Evolutionary conservation across 495 filamentous ascomycete genomes (phyloP), one percentile per base, ranked within the genome.

Genomic region (Staphylotrichum longicolle): DNA sequence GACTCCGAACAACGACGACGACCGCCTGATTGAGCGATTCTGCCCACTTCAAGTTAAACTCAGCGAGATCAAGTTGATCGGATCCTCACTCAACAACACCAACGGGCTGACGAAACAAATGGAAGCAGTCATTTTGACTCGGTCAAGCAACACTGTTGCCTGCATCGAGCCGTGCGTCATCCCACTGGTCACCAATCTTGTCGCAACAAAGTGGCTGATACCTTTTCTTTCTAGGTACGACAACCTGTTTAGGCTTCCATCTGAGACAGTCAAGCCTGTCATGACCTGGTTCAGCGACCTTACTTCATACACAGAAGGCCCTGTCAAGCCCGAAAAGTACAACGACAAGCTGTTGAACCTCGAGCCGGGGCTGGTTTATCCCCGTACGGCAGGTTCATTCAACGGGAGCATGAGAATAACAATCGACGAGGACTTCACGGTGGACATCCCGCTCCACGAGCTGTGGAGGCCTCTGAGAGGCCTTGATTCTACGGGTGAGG

Each of bases 291-390:
- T 63, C 32, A 48, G 20, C 10, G 14, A 51, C 7, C 27, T 27
- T 20, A 61, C 64, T 49, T 10, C 7, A 12, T 35, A 44, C 8
- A 11, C n/a, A 6, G 48, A n/a, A 3, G 11, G 30, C 1, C 37
- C 52, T 5, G 61, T 64, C 3, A 12, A 14, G 5, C 42, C 59
- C 11, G n/a, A 53, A 2, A 45, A 58, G 11, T 68, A 68, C 44
- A n/a, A 35, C 3, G 34, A 54, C 59, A 40, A 27, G 12, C 45
- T 68, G 12, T 15, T 57, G 8, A 64, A 68, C 33, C 58, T 68
- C 0, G 65, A 68, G 34, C 65, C 65, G 5, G 65, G 65, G 4
- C 57, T 64, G 15, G 65, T 68, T 30, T 68, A 62, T 40, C 62
- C 53, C 3, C 49, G 4, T n/a, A 9, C 3, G 5, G 47, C 62